Conservation (phyloP, 202 grass and related monocot genomes). For the Sporobolus alterniflorus region DNA sequence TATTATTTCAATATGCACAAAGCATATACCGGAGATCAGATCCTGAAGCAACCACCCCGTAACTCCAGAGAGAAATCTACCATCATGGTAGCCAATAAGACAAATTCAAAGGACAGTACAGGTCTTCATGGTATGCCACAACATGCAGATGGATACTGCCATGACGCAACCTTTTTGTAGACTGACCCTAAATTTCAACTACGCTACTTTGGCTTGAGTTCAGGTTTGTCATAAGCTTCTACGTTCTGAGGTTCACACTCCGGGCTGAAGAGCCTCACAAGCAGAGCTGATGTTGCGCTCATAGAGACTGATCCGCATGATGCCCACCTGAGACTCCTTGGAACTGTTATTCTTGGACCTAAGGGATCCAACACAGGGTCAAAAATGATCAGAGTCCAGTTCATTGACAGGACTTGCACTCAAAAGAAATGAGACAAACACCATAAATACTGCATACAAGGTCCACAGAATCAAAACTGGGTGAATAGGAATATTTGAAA, state of each 20-base stretch:
- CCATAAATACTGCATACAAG: background rate
- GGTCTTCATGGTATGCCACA: background rate
- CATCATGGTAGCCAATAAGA: background rate
- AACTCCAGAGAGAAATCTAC: background rate
- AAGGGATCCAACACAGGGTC: background rate
- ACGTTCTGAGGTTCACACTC: constrained; percentile 95
- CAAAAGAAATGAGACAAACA: background rate
- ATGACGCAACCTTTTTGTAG: background rate
- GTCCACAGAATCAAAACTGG: background rate
- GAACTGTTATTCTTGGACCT: constrained; percentile 82
- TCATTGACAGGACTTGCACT: background rate
- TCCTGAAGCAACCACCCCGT: background rate
- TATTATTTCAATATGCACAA: background rate
- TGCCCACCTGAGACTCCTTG: constrained; percentile 82
- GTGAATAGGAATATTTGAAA: background rate
- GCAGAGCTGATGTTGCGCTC: constrained; percentile 55
- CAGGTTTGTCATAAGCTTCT: constrained; percentile 66
- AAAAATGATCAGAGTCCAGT: background rate
- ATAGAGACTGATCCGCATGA: constrained; percentile 66
- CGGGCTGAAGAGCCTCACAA: constrained; percentile 86
- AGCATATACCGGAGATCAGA: background rate
- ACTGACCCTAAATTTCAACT: background rate
- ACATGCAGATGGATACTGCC: background rate
- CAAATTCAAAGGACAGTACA: background rate
- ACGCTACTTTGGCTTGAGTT: constrained; percentile 29